These are phyloP conservation scores for Stagonosporopsis vannaccii DNA, from an alignment of 2,329 filamentous ascomycete genomes.

Conservation along the genomic window DNA sequence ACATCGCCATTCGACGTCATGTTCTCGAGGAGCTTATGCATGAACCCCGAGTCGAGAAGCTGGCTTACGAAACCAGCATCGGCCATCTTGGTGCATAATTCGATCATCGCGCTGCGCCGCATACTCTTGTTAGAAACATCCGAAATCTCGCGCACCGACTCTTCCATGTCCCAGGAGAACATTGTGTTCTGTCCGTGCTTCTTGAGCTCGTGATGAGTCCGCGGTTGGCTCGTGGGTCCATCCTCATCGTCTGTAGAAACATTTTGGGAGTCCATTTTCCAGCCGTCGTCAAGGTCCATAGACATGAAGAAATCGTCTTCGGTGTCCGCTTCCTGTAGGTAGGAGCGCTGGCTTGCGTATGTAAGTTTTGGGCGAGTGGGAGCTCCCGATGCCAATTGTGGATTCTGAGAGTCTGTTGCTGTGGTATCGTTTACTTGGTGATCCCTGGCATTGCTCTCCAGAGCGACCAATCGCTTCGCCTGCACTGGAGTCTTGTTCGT, in stretches of 20 bases:
- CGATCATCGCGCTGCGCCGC: conserved; percentile 62
- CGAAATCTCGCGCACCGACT: conserved; percentile 66
- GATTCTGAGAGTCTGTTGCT: conserved; percentile 36
- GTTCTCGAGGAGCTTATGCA: conserved; percentile 70
- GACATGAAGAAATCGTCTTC: conserved; percentile 51
- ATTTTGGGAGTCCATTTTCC: conserved; percentile 26
- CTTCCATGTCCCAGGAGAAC: conserved; percentile 63
- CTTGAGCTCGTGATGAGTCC: conserved; percentile 68
- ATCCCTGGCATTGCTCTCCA: conserved; percentile 12
- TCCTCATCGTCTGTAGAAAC: conserved; percentile 56
- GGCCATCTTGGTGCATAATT: conserved; percentile 62
- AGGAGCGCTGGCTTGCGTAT: conserved; percentile 66
- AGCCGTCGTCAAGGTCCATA: conserved; percentile 40
- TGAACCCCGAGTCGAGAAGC: conserved; percentile 77
- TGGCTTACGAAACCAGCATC: conserved; percentile 70
- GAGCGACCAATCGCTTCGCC: background rate
- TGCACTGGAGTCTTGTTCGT: conserved; percentile 1
- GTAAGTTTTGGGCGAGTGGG: conserved; percentile 57
- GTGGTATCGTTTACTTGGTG: conserved; percentile 32
- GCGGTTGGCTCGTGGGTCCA: conserved; percentile 51
- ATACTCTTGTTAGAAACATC: conserved; percentile 51
- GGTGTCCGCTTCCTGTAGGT: conserved; percentile 61
- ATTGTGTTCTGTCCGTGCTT: conserved; percentile 65
- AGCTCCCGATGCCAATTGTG: conserved; percentile 28
- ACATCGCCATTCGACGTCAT: conserved; percentile 56